phyloP scores from a whole-genome alignment of 2,329 filamentous ascomycete species.

The Colletotrichum tamarilloi region DNA sequence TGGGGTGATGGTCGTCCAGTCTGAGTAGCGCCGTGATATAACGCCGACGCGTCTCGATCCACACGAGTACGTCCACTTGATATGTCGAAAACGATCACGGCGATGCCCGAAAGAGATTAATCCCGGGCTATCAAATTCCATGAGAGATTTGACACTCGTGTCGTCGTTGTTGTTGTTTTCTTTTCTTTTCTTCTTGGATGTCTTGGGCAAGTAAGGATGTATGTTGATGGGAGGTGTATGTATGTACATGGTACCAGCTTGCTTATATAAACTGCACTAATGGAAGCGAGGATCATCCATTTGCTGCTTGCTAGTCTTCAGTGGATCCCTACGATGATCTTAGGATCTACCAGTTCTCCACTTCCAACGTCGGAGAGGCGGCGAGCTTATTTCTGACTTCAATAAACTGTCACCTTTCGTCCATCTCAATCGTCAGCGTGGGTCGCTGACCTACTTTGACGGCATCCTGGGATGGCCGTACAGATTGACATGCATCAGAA shows the following conservation, averaged over 20 bases:
- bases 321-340: background rate
- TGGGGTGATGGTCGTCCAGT: background rate
- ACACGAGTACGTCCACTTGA: background rate
- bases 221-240: background rate
- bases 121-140: background rate
- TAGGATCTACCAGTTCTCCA: background rate
- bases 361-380: background rate
- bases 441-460: too few relatives aligned
- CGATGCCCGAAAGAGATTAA: background rate
- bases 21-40: background rate
- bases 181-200: too few relatives aligned
- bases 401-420: background rate
- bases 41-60: background rate
- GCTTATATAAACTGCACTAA: background rate
- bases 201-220: background rate
- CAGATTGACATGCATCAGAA: background rate
- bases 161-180: background rate
- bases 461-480: background rate
- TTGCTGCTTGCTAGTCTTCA: background rate
- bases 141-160: background rate
- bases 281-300: background rate
- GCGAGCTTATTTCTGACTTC: background rate
- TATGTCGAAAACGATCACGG: background rate
- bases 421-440: background rate
- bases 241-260: background rate